phyloP scores from a whole-genome alignment of 805 yeast genomes.

The Pichia thaimueangensis region DNA sequence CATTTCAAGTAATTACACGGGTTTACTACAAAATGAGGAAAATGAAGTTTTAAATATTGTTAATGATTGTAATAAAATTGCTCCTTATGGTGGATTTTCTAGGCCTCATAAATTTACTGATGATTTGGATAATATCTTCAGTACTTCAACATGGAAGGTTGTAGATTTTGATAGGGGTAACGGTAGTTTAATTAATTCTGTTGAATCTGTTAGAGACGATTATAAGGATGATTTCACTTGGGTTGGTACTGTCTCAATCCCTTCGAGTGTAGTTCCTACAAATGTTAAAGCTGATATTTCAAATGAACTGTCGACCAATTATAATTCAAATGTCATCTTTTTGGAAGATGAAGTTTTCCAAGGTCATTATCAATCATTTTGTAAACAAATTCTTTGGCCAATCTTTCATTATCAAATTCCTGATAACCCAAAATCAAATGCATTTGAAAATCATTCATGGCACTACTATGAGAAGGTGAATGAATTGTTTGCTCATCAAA shows the following conservation, averaged over 20 bases:
- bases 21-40: slow-evolving; percentile 10
- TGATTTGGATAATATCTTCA: slow-evolving; percentile 41
- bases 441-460: slow-evolving; percentile 96
- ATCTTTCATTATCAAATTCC: slow-evolving; percentile 91
- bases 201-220: slow-evolving; percentile 49
- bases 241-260: slow-evolving; percentile 92
- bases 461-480: slow-evolving; percentile 70
- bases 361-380: slow-evolving; percentile 87
- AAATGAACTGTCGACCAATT: slow-evolving; percentile 38
- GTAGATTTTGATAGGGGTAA: slow-evolving; percentile 71
- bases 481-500: slow-evolving; percentile 69
- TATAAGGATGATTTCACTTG: slow-evolving; percentile 41
- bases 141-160: slow-evolving; percentile 66
- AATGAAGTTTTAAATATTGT: slow-evolving; percentile 7
- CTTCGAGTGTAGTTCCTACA: slow-evolving; percentile 72
- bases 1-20: slow-evolving; percentile 1
- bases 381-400: slow-evolving; percentile 96
- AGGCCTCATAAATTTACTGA: slow-evolving; percentile 44
- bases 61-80: slow-evolving; percentile 29
- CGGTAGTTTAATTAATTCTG: slow-evolving; percentile 83
- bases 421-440: slow-evolving; percentile 88
- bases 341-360: slow-evolving; percentile 75
- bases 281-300: slow-evolving; percentile 50
- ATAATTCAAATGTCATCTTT: slow-evolving; percentile 57
- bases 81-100: slow-evolving; percentile 73